A percentile compares a stretch with the other conserved stretches of the same genome.
Conservation (phyloP, 2,329 filamentous ascomycete genomes). For the Penicillium palitans region DNA sequence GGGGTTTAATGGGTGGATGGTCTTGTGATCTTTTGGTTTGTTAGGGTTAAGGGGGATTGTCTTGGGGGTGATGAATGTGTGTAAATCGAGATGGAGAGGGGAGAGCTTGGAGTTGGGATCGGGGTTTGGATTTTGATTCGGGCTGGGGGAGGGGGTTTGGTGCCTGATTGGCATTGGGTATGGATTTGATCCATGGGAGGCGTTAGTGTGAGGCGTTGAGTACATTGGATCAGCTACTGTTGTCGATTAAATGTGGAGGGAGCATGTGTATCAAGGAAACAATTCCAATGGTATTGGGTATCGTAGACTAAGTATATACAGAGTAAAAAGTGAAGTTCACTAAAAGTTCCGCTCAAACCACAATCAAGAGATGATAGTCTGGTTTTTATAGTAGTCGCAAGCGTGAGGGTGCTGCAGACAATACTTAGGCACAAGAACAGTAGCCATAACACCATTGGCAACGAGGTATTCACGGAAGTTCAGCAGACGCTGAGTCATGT, state of each 20-base stretch:
- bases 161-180: background rate
- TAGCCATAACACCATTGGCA: conserved; percentile 54
- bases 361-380: conserved; percentile 39
- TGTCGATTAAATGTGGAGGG: background rate
- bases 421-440: conserved; percentile 57
- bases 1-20: background rate
- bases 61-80: background rate
- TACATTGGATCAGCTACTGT: background rate
- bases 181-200: background rate
- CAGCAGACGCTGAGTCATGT: conserved; percentile 56
- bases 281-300: conserved; percentile 6
- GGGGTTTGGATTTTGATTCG: background rate
- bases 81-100: background rate
- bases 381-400: conserved; percentile 57
- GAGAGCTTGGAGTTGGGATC: background rate
- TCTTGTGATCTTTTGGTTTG: background rate
- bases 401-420: conserved; percentile 59
- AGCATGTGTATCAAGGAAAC: background rate
- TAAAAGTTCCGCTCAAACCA: background rate
- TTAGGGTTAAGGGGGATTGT: background rate
- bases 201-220: background rate
- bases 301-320: conserved; percentile 8
- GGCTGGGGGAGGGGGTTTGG: background rate
- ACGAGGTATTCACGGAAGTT: conserved; percentile 63
- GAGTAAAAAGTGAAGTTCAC: background rate